phyloP scores from a whole-genome alignment of 768 basidiomycete genomes.

The Russula dissimulans region DNA sequence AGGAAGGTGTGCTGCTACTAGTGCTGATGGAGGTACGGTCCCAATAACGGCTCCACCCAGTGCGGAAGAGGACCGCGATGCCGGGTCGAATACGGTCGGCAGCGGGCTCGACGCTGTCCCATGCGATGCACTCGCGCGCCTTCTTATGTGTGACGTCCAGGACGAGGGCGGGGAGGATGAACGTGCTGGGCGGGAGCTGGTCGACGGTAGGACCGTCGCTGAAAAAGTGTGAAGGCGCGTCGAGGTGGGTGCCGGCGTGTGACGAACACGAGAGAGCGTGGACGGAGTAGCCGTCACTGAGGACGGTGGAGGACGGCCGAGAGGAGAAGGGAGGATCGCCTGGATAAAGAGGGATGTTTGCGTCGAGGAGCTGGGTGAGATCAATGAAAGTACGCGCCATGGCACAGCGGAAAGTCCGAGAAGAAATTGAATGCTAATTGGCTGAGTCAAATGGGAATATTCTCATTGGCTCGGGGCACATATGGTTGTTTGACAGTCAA shows the following conservation, averaged over 20 bases:
- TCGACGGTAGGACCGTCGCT: conserved; percentile 20
- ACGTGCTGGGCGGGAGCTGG: conserved; percentile 20
- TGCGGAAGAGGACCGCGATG: conserved; percentile 22
- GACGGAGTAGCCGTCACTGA: conserved; percentile 22
- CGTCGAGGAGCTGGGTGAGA: conserved; percentile 18
- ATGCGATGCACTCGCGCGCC: conserved; percentile 19
- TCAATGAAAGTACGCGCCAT: conserved; percentile 13
- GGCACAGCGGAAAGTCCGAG: no score
- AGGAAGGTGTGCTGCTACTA: background rate
- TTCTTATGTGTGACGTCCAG: conserved; percentile 22
- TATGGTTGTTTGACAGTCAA: no score
- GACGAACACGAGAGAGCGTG: conserved; percentile 21
- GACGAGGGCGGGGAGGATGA: conserved; percentile 23
- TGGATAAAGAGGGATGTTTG: conserved; percentile 20
- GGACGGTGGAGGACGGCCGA: conserved; percentile 12
- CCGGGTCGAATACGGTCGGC: conserved; percentile 16
- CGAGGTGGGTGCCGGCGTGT: conserved; percentile 26
- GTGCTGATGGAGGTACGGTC: background rate
- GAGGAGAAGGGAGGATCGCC: conserved; percentile 24
- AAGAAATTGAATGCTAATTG: no score
- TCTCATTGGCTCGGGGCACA: no score
- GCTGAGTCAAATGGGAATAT: no score
- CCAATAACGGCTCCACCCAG: conserved; percentile 26
- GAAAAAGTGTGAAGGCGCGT: conserved; percentile 26
- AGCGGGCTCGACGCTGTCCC: conserved; percentile 19